Evolutionary conservation across 2,329 filamentous ascomycete genomes (phyloP).

Genomic region (Neophaeococcomyces mojaviensis): DNA sequence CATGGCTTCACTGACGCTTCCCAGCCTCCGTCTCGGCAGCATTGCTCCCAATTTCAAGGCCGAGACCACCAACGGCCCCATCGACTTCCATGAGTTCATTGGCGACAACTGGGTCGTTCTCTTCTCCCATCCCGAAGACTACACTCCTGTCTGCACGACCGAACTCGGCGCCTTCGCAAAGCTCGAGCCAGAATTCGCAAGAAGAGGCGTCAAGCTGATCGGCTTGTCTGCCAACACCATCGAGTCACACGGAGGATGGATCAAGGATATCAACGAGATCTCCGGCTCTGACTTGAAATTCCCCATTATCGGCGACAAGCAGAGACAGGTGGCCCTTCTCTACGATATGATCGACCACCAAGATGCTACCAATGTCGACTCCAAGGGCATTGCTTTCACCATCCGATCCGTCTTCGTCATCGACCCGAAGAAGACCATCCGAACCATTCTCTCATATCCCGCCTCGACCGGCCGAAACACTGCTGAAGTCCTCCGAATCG

Average conservation of each 20-base stretch:
- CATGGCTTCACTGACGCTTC: slow-evolving; percentile 1
- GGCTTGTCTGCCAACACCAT: slow-evolving; percentile 53
- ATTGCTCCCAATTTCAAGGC: slow-evolving; percentile 63
- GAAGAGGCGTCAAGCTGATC: slow-evolving; percentile 56
- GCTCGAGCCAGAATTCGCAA: slow-evolving; percentile 57
- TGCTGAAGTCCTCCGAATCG: slow-evolving; percentile 50
- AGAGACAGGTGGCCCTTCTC: slow-evolving; percentile 33
- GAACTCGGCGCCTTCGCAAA: slow-evolving; percentile 58
- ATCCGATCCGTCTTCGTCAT: slow-evolving; percentile 60
- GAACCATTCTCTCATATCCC: slow-evolving; percentile 55
- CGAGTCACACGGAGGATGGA: slow-evolving; percentile 47
- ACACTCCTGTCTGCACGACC: slow-evolving; percentile 44
- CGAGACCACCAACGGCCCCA: slow-evolving; percentile 57
- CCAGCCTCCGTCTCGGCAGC: slow-evolving; percentile 56
- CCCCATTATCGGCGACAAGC: slow-evolving; percentile 40
- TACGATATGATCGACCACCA: slow-evolving; percentile 38
- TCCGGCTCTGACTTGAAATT: slow-evolving; percentile 30
- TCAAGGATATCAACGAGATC: slow-evolving; percentile 45
- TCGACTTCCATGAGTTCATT: slow-evolving; percentile 67
- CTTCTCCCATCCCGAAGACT: slow-evolving; percentile 58
- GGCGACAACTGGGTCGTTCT: slow-evolving; percentile 63
- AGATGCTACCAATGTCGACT: slow-evolving; percentile 37
- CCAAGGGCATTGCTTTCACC: slow-evolving; percentile 49
- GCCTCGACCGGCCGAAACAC: slow-evolving; percentile 54
- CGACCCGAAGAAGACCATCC: slow-evolving; percentile 58